Conservation (phyloP, 1,139 yeast genomes). For the Geotrichum candidum region DNA sequence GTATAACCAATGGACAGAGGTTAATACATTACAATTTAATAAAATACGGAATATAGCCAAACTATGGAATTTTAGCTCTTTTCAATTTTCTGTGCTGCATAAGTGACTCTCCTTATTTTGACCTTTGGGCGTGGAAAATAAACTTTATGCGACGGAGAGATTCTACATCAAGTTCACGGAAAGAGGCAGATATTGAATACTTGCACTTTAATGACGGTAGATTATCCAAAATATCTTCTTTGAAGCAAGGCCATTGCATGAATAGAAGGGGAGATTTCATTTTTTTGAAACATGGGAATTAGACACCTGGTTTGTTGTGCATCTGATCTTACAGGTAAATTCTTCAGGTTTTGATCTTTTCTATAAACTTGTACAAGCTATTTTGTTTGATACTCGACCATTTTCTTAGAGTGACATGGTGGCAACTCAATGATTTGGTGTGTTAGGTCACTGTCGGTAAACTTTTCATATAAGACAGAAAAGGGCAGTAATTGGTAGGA, state of each 20-base stretch:
- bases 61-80: too few species aligned
- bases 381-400: too few species aligned
- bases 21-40: too few species aligned
- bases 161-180: background rate
- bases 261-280: too few species aligned
- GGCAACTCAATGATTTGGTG: background rate
- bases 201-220: background rate
- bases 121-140: background rate
- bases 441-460: background rate
- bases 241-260: too few species aligned
- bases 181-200: background rate
- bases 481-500: too few species aligned
- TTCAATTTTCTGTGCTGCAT: too few species aligned
- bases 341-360: background rate
- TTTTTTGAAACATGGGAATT: background rate
- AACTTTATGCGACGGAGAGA: background rate
- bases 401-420: background rate
- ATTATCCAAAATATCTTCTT: background rate
- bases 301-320: background rate
- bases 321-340: background rate
- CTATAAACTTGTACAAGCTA: too few species aligned
- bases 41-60: too few species aligned
- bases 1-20: too few species aligned
- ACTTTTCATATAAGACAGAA: too few species aligned
- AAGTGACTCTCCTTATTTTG: background rate